Conservation (phyloP, 2,329 filamentous ascomycete genomes). For the Septoria petroselini region DNA sequence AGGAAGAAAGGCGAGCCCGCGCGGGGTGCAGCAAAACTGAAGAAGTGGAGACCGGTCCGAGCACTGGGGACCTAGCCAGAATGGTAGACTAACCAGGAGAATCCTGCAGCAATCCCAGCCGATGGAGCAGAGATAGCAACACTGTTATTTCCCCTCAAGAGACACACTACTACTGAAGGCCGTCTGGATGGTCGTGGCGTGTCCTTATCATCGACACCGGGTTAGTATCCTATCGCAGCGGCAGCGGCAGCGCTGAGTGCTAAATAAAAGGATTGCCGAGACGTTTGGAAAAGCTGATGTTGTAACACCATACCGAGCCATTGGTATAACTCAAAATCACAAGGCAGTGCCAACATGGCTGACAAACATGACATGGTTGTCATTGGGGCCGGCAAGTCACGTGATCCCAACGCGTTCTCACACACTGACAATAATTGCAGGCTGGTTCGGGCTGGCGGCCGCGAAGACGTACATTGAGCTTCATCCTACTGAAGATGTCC, state of each 20-base stretch:
- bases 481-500: slow-evolving; percentile 42
- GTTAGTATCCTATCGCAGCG: slow-evolving; percentile 5
- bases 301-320: background rate
- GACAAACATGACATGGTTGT: slow-evolving; percentile 38
- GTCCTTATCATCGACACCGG: slow-evolving; percentile 18
- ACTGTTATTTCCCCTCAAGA: slow-evolving; percentile 7
- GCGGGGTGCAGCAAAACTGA: slow-evolving; percentile 6
- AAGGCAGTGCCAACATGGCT: slow-evolving; percentile 13
- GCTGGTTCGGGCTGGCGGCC: slow-evolving; percentile 47
- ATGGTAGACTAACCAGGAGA: background rate
- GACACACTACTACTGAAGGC: slow-evolving; percentile 11
- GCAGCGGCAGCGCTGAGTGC: slow-evolving; percentile 1
- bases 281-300: slow-evolving; percentile 2
- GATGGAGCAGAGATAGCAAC: slow-evolving; percentile 14
- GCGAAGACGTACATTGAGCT: slow-evolving; percentile 50
- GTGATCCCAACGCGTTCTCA: slow-evolving; percentile 3
- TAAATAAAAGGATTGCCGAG: slow-evolving; percentile 15
- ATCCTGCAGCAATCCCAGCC: slow-evolving; percentile 4
- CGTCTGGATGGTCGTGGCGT: slow-evolving; percentile 6
- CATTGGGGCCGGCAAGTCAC: slow-evolving; percentile 48
- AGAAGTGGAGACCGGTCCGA: slow-evolving; percentile 14
- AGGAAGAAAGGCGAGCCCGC: slow-evolving; percentile 3
- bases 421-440: slow-evolving; percentile 26
- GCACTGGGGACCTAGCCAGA: slow-evolving; percentile 9
- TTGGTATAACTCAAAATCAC: background rate